Percentiles rank a stretch among this genome's conserved stretches.
These are phyloP conservation scores for Clonostachys rosea DNA, from an alignment of 2,329 filamentous ascomycete genomes.

Conservation along the genomic window DNA sequence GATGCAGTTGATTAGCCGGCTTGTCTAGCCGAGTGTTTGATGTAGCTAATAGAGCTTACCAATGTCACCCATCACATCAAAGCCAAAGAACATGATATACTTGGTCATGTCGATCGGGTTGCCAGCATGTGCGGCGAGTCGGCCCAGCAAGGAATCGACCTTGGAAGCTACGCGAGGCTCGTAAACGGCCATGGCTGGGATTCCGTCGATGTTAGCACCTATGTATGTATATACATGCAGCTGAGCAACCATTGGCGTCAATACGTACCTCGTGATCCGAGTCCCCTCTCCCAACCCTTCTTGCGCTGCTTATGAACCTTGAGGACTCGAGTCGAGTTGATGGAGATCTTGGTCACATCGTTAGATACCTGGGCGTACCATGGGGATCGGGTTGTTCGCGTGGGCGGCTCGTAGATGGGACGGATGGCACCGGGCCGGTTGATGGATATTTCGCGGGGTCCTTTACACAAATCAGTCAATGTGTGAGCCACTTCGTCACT, in stretches of 20 bases:
- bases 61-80: constrained; percentile 33
- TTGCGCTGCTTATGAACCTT: constrained; percentile 20
- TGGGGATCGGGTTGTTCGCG: not conserved
- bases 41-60: not conserved
- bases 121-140: constrained; percentile 12
- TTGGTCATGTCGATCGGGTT: constrained; percentile 16
- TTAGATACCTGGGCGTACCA: constrained; percentile 6
- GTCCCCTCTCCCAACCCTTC: constrained; percentile 18
- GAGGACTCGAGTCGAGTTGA: constrained; percentile 20
- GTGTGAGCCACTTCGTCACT: not conserved
- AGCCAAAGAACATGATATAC: constrained; percentile 27
- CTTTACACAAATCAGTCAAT: not conserved
- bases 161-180: not conserved
- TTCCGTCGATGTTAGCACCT: not conserved
- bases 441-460: constrained; percentile 24
- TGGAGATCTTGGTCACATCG: constrained; percentile 16
- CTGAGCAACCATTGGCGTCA: not conserved
- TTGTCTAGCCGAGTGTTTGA: not conserved
- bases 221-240: not conserved
- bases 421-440: constrained; percentile 16
- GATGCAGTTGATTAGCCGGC: not conserved
- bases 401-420: constrained; percentile 12
- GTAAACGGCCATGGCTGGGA: constrained; percentile 1
- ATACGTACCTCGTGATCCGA: constrained; percentile 3
- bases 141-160: constrained; percentile 9